Evolutionary conservation across 1,284 basidiomycete species (phyloP), one percentile per base, ranked within the genome.

Genomic region (Gymnopus androsaceus): DNA sequence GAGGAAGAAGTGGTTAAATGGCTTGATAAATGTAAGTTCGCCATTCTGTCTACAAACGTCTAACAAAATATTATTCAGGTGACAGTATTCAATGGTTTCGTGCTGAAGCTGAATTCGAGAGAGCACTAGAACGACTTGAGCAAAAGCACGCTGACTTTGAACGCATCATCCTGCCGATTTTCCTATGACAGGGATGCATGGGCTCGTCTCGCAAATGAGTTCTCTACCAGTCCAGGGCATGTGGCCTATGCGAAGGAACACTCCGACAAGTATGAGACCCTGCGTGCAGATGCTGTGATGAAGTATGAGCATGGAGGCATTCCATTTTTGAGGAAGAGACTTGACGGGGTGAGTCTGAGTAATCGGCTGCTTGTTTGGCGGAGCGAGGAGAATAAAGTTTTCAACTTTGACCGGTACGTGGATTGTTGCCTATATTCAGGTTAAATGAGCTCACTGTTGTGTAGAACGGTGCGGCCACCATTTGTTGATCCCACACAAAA

Each of bases 11-110:
- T 51, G 11, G 33, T 46, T 19, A 14, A 36, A 9, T 56, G 48
- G 55, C 48, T 33, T 28, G 40, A 50, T 8, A 31, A 28, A 36
- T 21, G 54, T 56, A 30, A 27, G 48, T 50, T 12, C 19, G 12
- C 5, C 12, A 17, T 34, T 50, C n/a, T 25, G 1, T 34, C 17
- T 17, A n/a, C 14, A 19, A 7, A 9, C 36, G 4, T 17, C n/a
- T 34, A 30, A 19, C 19, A 4, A 41, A 19, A 7, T 38, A 11
- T 36, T 34, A 19, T 55, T 17, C 25, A 70, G 66, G 64, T 3
- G 63, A 70, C 56, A 56, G 55, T 6, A 63, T 69, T 0, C 66
- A 68, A 34, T 70, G 66, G 66, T 68, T 64, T 28, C 56, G 66
- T 9, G 64, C 66, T 1, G 66, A 67, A 40, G 67, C 67, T 1